These are phyloP conservation scores for Candida adriatica DNA, from an alignment of 805 yeast species.

Conservation along the genomic window DNA sequence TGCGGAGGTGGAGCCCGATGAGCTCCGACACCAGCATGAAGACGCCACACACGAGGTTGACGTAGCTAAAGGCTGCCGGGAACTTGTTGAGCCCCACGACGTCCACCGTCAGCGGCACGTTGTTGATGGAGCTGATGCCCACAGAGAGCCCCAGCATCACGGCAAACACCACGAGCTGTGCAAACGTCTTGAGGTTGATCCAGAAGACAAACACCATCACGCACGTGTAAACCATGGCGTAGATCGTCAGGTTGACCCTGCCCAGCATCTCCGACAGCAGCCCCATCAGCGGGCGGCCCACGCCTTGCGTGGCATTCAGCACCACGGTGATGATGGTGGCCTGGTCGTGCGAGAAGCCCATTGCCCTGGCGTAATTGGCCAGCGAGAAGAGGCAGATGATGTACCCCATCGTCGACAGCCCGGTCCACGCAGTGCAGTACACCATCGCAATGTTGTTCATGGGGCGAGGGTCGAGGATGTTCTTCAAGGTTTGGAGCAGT, in stretches of 20 bases:
- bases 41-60: conserved; percentile 26
- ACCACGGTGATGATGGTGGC: conserved; percentile 41
- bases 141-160: conserved; percentile 37
- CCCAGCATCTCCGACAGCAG: conserved; percentile 38
- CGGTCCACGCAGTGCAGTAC: conserved; percentile 32
- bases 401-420: conserved; percentile 33
- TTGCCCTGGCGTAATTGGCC: conserved; percentile 37
- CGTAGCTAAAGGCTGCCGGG: conserved; percentile 33
- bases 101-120: conserved; percentile 35
- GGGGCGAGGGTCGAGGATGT: conserved; percentile 29
- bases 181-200: conserved; percentile 38
- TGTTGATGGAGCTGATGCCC: conserved; percentile 39
- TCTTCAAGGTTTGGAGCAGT: conserved; percentile 19
- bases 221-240: conserved; percentile 28
- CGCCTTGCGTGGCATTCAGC: conserved; percentile 37
- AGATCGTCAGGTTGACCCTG: conserved; percentile 37
- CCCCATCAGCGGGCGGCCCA: conserved; percentile 47
- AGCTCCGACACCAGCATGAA: conserved; percentile 42
- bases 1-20: conserved; percentile 44
- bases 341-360: conserved; percentile 38
- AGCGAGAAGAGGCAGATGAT: conserved; percentile 39
- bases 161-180: conserved; percentile 34
- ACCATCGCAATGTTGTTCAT: conserved; percentile 27
- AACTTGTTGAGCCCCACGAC: conserved; percentile 31
- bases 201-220: conserved; percentile 40